These are phyloP conservation scores for Lyophyllum decastes DNA, from an alignment of 768 basidiomycete genomes.

Conservation along the genomic window DNA sequence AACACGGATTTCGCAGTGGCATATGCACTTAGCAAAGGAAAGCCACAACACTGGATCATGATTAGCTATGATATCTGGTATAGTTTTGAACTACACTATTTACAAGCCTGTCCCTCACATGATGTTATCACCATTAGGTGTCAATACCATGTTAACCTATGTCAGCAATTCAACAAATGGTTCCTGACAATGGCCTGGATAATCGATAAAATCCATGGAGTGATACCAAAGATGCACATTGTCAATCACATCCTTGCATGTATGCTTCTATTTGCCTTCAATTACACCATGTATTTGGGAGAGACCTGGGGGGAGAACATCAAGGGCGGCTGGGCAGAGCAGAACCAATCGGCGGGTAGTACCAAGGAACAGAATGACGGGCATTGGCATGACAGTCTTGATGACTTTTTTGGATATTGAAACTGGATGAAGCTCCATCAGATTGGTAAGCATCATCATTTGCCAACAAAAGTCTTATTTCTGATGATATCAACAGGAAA, in stretches of 20 bases:
- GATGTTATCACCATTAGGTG: constrained; percentile 11
- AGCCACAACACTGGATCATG: constrained; percentile 16
- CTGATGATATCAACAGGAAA: not conserved
- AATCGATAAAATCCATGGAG: constrained; percentile 19
- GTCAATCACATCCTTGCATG: constrained; percentile 25
- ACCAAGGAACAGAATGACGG: constrained; percentile 31
- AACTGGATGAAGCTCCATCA: constrained; percentile 27
- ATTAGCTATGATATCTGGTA: constrained; percentile 31
- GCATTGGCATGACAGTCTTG: constrained; percentile 30
- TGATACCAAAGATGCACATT: constrained; percentile 31
- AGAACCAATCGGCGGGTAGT: constrained; percentile 25
- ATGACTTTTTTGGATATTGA: constrained; percentile 23
- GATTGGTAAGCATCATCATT: constrained; percentile 18
- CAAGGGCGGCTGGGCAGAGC: constrained; percentile 25
- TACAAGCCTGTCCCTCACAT: too few relatives aligned
- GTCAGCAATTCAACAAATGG: constrained; percentile 12
- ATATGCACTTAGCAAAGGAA: constrained; percentile 5
- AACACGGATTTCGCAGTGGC: constrained; percentile 25
- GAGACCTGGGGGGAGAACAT: constrained; percentile 29
- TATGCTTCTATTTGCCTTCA: constrained; percentile 23
- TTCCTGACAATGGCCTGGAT: constrained; percentile 15
- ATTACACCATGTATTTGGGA: constrained; percentile 23
- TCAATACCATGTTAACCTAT: constrained; percentile 22
- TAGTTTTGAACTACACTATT: not conserved
- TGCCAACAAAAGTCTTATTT: not conserved